Evolutionary conservation across 495 filamentous ascomycete species (phyloP).

Genomic region (Neurospora sp.): DNA sequence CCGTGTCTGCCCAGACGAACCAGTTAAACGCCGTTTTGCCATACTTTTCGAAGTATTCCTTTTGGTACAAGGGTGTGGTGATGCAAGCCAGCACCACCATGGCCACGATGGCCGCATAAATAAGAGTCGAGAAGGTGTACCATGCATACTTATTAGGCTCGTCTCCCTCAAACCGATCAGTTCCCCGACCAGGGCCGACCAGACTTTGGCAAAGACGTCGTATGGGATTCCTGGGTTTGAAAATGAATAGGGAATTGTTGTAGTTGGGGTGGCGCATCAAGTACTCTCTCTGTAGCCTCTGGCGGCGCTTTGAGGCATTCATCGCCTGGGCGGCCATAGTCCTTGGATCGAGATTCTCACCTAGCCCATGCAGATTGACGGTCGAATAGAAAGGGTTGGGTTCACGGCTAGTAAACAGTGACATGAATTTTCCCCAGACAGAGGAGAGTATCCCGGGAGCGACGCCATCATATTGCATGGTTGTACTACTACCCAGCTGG

Average conservation of each 20-base stretch:
- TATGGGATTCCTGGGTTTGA: constrained; percentile 64
- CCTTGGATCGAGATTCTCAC: constrained; percentile 71
- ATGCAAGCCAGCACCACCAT: constrained; percentile 95
- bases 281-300: constrained; percentile 82
- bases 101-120: constrained; percentile 88
- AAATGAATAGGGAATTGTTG: constrained; percentile 86
- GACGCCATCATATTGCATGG: constrained; percentile 16
- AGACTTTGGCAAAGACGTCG: constrained; percentile 79
- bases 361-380: constrained; percentile 58
- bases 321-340: constrained; percentile 86
- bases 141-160: constrained; percentile 79
- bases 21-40: constrained; percentile 48
- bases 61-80: constrained; percentile 89
- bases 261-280: constrained; percentile 79
- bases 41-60: constrained; percentile 59
- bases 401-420: constrained; percentile 51
- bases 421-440: constrained; percentile 46
- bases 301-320: constrained; percentile 68
- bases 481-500: constrained; percentile 8
- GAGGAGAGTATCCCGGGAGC: constrained; percentile 46
- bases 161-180: constrained; percentile 74
- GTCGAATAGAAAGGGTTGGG: constrained; percentile 94
- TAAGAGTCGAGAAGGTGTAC: constrained; percentile 87
- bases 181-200: constrained; percentile 83
- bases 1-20: constrained; percentile 88